A percentile compares a stretch with the other conserved stretches of the same genome.
These are phyloP conservation scores for Saccharomycopsis malanga DNA, from an alignment of 805 yeast genomes.

Conservation along the genomic window DNA sequence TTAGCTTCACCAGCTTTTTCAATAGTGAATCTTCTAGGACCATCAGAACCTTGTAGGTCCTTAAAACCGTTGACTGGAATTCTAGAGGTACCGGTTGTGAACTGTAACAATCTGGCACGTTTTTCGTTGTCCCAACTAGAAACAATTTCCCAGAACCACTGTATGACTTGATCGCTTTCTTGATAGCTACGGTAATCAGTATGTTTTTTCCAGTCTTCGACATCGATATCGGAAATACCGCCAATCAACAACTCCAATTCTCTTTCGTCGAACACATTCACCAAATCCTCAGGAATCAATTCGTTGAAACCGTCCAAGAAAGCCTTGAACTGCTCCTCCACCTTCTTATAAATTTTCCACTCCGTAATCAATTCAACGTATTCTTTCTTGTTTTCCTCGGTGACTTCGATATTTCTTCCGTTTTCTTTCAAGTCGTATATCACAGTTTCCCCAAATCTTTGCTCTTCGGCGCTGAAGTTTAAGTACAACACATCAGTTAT, in stretches of 20 bases:
- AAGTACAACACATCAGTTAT: conserved; percentile 82
- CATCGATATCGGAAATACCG: conserved; percentile 96
- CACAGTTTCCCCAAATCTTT: conserved; percentile 88
- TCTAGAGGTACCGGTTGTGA: conserved; percentile 98
- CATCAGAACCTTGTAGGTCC: conserved; percentile 97
- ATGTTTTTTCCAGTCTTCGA: conserved; percentile 98
- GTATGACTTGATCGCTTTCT: conserved; percentile 91
- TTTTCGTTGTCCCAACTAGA: conserved; percentile 95
- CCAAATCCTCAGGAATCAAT: conserved; percentile 92
- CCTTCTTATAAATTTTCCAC: conserved; percentile 91
- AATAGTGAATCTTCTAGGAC: conserved; percentile 97
- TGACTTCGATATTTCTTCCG: conserved; percentile 85
- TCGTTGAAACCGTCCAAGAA: conserved; percentile 97
- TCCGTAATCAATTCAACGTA: conserved; percentile 92
- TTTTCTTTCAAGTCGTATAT: conserved; percentile 84
- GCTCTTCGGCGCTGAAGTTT: conserved; percentile 86
- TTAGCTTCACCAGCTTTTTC: conserved; percentile 94
- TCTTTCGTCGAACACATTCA: conserved; percentile 95
- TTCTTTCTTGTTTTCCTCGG: conserved; percentile 91
- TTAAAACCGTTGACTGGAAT: conserved; percentile 98
- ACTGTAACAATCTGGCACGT: conserved; percentile 89
- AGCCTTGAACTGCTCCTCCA: conserved; percentile 92
- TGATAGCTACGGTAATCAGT: conserved; percentile 98
- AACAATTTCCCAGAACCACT: conserved; percentile 98
- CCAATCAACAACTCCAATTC: conserved; percentile 95